Evolutionary conservation across 2,329 filamentous ascomycete genomes (phyloP).

Genomic region (Xylariaceae sp.): DNA sequence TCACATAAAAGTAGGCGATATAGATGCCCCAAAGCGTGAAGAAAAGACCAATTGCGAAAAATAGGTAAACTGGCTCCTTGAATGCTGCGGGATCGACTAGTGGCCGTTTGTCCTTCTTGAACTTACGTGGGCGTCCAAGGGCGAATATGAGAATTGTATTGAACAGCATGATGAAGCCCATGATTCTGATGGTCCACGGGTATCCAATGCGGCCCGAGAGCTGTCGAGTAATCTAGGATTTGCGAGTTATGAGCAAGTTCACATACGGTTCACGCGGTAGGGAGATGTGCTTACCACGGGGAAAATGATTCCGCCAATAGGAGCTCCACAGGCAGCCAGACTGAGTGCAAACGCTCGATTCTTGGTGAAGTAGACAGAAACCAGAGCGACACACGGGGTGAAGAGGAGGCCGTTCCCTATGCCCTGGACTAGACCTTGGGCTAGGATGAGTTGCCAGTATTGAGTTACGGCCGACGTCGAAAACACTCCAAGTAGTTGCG

Average conservation of each 20-base stretch:
- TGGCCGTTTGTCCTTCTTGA: conserved; percentile 38
- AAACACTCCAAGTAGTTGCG: conserved; percentile 8
- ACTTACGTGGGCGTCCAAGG: conserved; percentile 26
- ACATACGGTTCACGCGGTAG: too few species aligned
- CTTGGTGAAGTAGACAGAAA: conserved; percentile 6
- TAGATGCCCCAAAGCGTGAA: conserved; percentile 51
- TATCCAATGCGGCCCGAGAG: too few species aligned
- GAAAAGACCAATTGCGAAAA: conserved; percentile 42
- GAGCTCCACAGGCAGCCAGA: conserved; percentile 4
- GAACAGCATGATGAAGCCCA: conserved; percentile 31
- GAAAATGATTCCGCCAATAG: conserved; percentile 6
- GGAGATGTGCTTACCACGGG: conserved; percentile 3
- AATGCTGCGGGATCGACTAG: conserved; percentile 51
- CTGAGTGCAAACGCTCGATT: conserved; percentile 3
- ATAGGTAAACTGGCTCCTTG: conserved; percentile 47
- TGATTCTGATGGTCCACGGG: conserved; percentile 2
- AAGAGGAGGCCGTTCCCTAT: conserved; percentile 11
- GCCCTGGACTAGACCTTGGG: conserved; percentile 8
- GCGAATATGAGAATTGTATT: conserved; percentile 26
- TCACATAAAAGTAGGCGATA: conserved; percentile 53
- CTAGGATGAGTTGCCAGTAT: conserved; percentile 16
- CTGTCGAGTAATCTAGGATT: too few species aligned
- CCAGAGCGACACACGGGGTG: not conserved
- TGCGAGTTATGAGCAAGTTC: too few species aligned
- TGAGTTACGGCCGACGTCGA: not conserved